Percentiles rank a stretch among this genome's conserved stretches.
Evolutionary conservation across 1,284 basidiomycete genomes (phyloP).

Genomic region (Coriolopsis trogii): DNA sequence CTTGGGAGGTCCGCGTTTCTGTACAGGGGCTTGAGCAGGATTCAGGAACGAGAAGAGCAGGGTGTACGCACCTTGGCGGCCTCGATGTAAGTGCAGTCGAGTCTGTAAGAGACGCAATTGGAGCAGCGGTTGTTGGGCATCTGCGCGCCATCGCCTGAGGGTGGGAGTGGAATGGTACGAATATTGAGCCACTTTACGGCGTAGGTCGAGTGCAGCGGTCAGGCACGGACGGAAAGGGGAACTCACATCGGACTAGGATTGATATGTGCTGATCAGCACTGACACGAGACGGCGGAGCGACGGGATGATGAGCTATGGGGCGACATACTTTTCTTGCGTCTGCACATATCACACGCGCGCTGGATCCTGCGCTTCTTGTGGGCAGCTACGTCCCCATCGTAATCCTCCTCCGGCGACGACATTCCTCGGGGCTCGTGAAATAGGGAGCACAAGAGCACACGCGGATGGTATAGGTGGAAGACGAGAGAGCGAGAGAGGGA

Average conservation of each 20-base stretch:
- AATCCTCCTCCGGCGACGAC: constrained; percentile 53
- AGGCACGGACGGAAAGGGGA: neutral
- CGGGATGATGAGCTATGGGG: neutral
- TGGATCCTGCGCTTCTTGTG: constrained; percentile 72
- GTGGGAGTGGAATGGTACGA: neutral
- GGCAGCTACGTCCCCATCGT: constrained; percentile 37
- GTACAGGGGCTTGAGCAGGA: too few species aligned
- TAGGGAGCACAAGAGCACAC: too few species aligned
- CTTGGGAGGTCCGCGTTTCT: constrained; percentile 86
- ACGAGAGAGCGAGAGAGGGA: neutral
- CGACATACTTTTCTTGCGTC: constrained; percentile 72
- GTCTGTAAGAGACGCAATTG: constrained; percentile 74
- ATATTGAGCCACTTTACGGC: neutral
- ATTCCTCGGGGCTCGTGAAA: too few species aligned
- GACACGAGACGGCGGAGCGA: neutral
- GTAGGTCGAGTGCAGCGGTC: neutral
- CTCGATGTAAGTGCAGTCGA: constrained; percentile 80
- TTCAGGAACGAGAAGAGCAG: constrained; percentile 8
- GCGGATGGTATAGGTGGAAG: too few species aligned
- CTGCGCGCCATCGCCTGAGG: constrained; percentile 33
- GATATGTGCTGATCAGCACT: constrained; percentile 1
- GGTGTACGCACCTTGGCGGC: constrained; percentile 59
- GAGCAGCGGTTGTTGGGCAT: constrained; percentile 75
- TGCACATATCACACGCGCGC: constrained; percentile 75
- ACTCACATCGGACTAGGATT: constrained; percentile 34